Base-by-base conservation (phyloP, 1,139 yeast genomes). In the Protomyces inouyei region DNA sequence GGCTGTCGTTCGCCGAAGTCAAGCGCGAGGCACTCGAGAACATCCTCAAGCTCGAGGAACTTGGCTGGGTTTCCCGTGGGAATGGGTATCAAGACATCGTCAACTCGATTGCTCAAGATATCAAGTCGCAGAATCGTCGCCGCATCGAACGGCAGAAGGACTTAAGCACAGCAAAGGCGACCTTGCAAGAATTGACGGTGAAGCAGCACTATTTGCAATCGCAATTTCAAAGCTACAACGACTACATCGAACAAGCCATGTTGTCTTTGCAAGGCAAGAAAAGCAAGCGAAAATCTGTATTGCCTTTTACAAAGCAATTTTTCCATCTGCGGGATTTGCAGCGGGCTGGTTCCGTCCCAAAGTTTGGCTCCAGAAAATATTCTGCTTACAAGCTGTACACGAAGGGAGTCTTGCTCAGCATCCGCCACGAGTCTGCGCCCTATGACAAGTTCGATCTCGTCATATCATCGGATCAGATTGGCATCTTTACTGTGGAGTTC, bases 41-140 rank as follows among this genome's bases (percentile, higher is more conserved):
- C 61, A 80, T 93, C 2, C 78, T 91, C 64, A 89, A 90, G 70
- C 78, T 93, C 63, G 98, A 92, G 73, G 74, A 82, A 1, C 77
- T 83, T 73, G 93, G 92, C 1, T 77, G 81, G 59, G 80, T 91
- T 12, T 78, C 87, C 2, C 80, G 96, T 66, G 78, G 80, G 23
- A 84, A 89, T 72, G 85, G 88, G 38, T 90, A 86, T 74, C 98
- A 93, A 73, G 85, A 82, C 28, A 74, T 93, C 32, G 76, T 93
- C 66, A 91, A 91, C 72, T 90, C 88, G 68, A 87, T 93, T 67
- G 96, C 96, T 0, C 77, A 82, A 63, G 97, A 95, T 69, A 90
- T 93, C 70, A 85, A 86, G 71, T 84, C 89, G 51, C 91, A 91
- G 71, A 85, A 86, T 69, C 82, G 84, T 64, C 87, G 88, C 68